These are phyloP conservation scores for Lizanozyma gosingica DNA, from an alignment of 1,139 yeast species.

Conservation along the genomic window DNA sequence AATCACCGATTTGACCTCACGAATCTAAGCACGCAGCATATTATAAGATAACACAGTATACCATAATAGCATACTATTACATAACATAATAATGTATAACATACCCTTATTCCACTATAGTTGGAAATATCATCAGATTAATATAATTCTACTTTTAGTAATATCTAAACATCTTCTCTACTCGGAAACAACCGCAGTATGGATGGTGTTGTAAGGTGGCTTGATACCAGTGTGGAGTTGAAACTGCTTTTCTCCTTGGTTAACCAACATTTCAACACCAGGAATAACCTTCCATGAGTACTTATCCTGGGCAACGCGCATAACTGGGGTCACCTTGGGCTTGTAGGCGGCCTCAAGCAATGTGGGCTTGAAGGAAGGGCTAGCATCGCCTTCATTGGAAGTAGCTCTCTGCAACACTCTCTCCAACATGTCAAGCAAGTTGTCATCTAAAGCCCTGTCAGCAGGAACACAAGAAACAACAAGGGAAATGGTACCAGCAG, in stretches of 20 bases:
- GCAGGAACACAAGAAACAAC: constrained; percentile 89
- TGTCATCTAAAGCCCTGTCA: constrained; percentile 59
- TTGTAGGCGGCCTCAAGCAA: constrained; percentile 90
- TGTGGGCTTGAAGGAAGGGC: constrained; percentile 38
- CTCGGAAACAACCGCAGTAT: constrained; percentile 43
- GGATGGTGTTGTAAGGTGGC: constrained; percentile 55
- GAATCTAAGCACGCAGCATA: not conserved
- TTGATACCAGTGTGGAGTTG: constrained; percentile 62
- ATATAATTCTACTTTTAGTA: constrained; percentile 1
- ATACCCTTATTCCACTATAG: not conserved
- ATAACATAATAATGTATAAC: not conserved
- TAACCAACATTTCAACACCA: constrained; percentile 85
- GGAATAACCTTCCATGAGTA: constrained; percentile 66
- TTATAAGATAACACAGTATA: not conserved
- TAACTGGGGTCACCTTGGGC: constrained; percentile 76
- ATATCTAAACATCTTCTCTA: too few relatives aligned
- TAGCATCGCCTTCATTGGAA: constrained; percentile 14
- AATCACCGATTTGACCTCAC: constrained; percentile 1
- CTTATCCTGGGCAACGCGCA: constrained; percentile 59
- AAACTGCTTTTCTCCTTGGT: constrained; percentile 89
- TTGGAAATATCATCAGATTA: constrained; percentile 1
- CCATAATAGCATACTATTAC: not conserved
- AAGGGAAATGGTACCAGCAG: constrained; percentile 42
- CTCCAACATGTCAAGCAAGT: constrained; percentile 39
- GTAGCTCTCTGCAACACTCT: constrained; percentile 35